Conservation (phyloP, 2,329 filamentous ascomycete genomes). For the Talaromyces rugulosus region DNA sequence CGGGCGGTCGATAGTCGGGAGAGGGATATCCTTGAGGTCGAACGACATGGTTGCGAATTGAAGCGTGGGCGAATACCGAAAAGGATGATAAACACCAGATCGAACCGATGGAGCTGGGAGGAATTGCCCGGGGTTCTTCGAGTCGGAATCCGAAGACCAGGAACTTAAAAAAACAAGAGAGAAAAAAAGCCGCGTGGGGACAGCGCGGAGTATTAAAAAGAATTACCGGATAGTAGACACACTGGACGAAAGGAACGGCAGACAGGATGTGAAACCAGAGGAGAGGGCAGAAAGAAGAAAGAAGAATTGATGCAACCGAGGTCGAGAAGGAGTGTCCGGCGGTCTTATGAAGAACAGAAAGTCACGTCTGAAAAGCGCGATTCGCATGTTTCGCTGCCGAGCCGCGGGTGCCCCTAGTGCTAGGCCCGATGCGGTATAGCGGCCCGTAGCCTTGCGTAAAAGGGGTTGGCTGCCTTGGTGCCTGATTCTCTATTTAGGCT, state of each 20-base stretch:
- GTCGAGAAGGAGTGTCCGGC: neutral
- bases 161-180: slow-evolving; percentile 16
- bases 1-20: slow-evolving; percentile 82
- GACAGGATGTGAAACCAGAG: slow-evolving; percentile 10
- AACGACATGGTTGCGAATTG: slow-evolving; percentile 41
- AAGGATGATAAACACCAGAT: neutral
- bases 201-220: slow-evolving; percentile 43
- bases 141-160: slow-evolving; percentile 22
- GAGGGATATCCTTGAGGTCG: slow-evolving; percentile 50
- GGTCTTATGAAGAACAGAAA: neutral
- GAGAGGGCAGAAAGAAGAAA: slow-evolving; percentile 2
- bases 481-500: slow-evolving; percentile 1
- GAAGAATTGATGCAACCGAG: slow-evolving; percentile 7
- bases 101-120: neutral
- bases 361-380: no score
- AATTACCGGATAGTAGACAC: slow-evolving; percentile 42
- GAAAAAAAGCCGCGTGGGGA: slow-evolving; percentile 32
- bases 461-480: slow-evolving; percentile 8
- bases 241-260: slow-evolving; percentile 13
- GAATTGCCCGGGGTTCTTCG: neutral
- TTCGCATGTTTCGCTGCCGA: neutral
- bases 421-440: neutral
- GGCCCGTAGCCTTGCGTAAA: neutral
- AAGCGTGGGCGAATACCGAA: neutral
- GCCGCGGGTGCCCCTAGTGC: neutral